A percentile compares a stretch with the other conserved stretches of the same genome.
Evolutionary conservation across 352 stramenopile species (phyloP).

Genomic region (Pythium monospermum): DNA sequence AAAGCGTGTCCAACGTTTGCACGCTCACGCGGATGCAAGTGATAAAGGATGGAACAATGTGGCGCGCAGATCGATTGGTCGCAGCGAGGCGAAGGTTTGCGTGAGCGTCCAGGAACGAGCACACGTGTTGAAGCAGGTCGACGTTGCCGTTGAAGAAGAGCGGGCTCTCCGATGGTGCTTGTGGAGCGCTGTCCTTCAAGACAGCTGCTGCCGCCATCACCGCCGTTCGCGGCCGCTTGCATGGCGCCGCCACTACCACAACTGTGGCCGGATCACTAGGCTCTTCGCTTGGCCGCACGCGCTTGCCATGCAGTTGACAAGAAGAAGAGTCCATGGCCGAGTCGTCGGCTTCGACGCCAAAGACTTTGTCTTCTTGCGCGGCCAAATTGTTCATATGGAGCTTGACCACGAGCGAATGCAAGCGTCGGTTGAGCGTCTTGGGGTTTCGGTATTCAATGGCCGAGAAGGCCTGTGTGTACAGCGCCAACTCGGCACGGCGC

Average conservation of each 20-base stretch:
- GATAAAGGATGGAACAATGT: conserved; percentile 21
- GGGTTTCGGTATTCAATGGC: conserved; percentile 29
- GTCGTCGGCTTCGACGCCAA: conserved; percentile 7
- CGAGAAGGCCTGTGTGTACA: conserved; percentile 30
- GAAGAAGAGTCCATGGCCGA: no score
- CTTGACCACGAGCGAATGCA: conserved; percentile 37
- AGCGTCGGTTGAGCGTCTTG: conserved; percentile 24
- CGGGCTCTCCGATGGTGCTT: conserved; percentile 4
- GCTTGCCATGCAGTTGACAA: neutral
- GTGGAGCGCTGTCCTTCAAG: neutral
- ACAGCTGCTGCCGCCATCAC: neutral
- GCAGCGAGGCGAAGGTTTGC: conserved; percentile 15
- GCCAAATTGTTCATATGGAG: conserved; percentile 26
- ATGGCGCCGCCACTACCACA: no score
- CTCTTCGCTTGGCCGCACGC: neutral
- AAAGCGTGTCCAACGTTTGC: conserved; percentile 13
- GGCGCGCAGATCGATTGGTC: conserved; percentile 6
- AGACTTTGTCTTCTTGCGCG: conserved; percentile 20
- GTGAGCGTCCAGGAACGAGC: conserved; percentile 19
- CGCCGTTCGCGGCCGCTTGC: neutral
- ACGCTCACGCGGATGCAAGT: conserved; percentile 12
- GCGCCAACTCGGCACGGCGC: conserved; percentile 27
- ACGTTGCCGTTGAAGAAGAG: conserved; percentile 22
- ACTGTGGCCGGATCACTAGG: no score
- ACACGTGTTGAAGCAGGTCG: conserved; percentile 21